Evolutionary conservation across 2,329 filamentous ascomycete species (phyloP), one percentile per base, ranked within the genome.

Genomic region (Exophiala bonariae): DNA sequence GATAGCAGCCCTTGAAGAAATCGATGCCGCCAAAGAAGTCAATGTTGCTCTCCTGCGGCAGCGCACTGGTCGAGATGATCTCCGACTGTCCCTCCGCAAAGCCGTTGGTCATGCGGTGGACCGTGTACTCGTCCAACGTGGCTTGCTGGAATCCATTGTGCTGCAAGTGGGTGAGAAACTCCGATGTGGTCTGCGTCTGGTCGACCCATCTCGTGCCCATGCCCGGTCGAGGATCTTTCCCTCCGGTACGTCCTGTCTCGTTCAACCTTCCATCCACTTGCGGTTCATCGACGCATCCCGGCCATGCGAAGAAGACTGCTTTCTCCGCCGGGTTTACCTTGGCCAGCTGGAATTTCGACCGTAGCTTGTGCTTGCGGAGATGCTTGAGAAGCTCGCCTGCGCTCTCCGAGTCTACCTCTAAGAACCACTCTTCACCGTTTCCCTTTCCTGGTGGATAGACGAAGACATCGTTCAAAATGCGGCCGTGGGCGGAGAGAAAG

Each of bases 1-100:
- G 82, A 67, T 99, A 99, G 70, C 93, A 99, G 6, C 93, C 93
- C 72, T 99, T 99, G 63, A 83, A 83, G 72, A 93, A 99, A 69
- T 96, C 89, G 57, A 99, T 85, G 19, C 83, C 93, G 38, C 81
- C 79, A 78, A 88, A 88, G 50, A 88, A 72, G 68, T 99, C 93
- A 65, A 97, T 79, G 66, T 96, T 96, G 63, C 79, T 85, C 69
- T 97, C 92, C 67, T 91, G 85, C 1, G 93, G 92, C 44, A 99
- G 74, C 1, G 89, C 83, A 14, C 78, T 72, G 55, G 86, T 86
- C 49, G 77, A 71, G 5, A 81, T 66, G 16, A 99, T 83, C 72
- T 99, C 93, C 13, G 71, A 65, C 63, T 88, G 87, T 2, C 93
- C 92, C 70, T 99, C 93, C 1, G 92, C 76, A 1, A 99, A 80